Conservation (phyloP, 2,329 filamentous ascomycete genomes). For the Xylariaceae sp. region DNA sequence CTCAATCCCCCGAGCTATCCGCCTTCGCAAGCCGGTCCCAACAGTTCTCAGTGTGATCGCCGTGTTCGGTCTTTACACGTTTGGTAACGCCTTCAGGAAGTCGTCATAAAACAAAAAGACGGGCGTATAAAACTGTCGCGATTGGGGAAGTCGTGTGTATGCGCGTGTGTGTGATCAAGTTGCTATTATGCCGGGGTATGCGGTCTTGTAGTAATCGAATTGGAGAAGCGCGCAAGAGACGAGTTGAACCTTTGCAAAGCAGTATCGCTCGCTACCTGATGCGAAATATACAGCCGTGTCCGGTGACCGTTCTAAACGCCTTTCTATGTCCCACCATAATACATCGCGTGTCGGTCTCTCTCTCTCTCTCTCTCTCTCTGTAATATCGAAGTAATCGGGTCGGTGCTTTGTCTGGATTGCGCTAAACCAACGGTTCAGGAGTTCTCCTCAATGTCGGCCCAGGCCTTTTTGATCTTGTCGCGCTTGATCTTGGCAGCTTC, state of each 20-base stretch:
- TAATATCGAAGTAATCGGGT: background rate
- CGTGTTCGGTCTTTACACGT: constrained; percentile 71
- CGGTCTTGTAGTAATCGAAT: background rate
- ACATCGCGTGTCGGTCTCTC: background rate
- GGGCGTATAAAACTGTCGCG: background rate
- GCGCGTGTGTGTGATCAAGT: background rate
- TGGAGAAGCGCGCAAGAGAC: constrained; percentile 1
- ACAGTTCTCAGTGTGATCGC: constrained; percentile 74
- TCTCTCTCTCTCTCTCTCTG: constrained; percentile 3
- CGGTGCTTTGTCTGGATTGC: background rate
- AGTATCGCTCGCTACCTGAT: background rate
- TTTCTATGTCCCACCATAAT: constrained; percentile 9
- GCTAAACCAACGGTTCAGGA: constrained; percentile 39
- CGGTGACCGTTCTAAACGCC: constrained; percentile 19
- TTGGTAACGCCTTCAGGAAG: constrained; percentile 63
- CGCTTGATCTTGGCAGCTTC: constrained; percentile 65
- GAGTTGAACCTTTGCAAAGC: background rate
- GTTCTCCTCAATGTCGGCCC: constrained; percentile 73
- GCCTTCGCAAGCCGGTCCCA: constrained; percentile 78
- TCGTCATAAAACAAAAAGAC: constrained; percentile 32
- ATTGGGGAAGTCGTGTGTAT: background rate
- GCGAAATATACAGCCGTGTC: background rate
- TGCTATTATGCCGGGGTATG: background rate
- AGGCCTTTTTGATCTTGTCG: constrained; percentile 69
- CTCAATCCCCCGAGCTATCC: constrained; percentile 81